phyloP scores from a whole-genome alignment of 768 basidiomycete species.

The Kondoa subrosea region DNA sequence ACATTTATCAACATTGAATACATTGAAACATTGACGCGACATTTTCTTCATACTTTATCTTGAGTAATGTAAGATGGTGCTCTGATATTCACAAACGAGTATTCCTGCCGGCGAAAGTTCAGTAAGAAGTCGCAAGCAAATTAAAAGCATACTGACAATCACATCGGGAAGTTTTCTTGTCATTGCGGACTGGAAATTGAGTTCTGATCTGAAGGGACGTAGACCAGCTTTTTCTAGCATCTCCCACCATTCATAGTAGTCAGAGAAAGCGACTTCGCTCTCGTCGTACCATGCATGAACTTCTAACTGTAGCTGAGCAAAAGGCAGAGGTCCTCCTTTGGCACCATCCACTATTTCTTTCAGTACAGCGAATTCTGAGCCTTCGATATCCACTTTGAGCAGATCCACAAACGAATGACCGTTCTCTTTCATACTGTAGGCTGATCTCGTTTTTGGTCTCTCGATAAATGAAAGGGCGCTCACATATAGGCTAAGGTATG shows the following conservation, averaged over 20 bases:
- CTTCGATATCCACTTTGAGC: constrained; percentile 1
- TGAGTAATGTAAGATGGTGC: neutral
- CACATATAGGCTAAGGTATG: constrained; percentile 4
- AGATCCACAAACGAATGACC: neutral
- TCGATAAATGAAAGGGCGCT: no score
- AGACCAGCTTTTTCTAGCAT: constrained; percentile 3
- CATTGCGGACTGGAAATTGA: neutral
- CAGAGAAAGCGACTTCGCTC: neutral
- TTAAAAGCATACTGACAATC: no score
- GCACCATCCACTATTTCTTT: neutral
- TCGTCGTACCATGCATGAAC: neutral
- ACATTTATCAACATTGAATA: neutral
- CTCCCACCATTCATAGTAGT: neutral
- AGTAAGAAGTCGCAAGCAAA: no score
- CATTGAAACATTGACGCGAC: neutral
- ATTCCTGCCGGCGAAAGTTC: no score
- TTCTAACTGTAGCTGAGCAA: constrained; percentile 4
- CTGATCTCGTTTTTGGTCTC: no score
- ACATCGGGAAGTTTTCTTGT: neutral
- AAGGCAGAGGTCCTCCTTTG: constrained; percentile 1
- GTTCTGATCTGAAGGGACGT: neutral
- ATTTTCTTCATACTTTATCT: neutral
- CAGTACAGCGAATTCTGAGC: neutral
- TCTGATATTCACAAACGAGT: neutral
- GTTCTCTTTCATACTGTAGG: constrained; percentile 9